Conservation (phyloP, 2,329 filamentous ascomycete species). For the Penicillium sp. region DNA sequence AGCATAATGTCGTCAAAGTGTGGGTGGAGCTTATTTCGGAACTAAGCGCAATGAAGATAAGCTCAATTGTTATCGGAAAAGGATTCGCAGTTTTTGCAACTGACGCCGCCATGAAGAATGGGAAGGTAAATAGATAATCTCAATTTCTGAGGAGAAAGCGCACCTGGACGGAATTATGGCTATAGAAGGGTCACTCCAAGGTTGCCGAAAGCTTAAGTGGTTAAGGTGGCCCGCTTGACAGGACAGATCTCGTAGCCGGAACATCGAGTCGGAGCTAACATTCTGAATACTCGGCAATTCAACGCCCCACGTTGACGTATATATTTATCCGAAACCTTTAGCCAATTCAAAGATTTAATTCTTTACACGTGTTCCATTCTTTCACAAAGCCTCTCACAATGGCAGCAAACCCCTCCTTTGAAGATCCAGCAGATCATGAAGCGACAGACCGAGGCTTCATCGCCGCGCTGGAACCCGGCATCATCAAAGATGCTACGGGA, state of each 20-base stretch:
- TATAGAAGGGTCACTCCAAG: neutral
- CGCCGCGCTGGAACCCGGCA: slow-evolving; percentile 13
- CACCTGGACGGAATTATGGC: neutral
- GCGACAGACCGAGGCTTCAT: slow-evolving; percentile 26
- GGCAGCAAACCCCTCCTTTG: slow-evolving; percentile 9
- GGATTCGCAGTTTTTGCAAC: neutral
- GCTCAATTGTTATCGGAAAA: neutral
- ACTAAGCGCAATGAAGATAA: neutral
- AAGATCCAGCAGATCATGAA: slow-evolving; percentile 17
- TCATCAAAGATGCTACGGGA: slow-evolving; percentile 25
- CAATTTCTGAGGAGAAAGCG: too few relatives aligned
- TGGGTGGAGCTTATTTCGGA: neutral
- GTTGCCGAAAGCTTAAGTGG: neutral
- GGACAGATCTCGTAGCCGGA: neutral
- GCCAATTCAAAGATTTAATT: neutral
- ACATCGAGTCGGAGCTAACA: neutral
- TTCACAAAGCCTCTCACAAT: neutral
- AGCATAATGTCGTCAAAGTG: neutral
- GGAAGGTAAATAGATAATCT: neutral
- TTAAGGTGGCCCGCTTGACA: neutral
- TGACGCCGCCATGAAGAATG: neutral
- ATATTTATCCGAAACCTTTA: neutral
- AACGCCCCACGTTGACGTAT: neutral
- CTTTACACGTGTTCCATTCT: neutral
- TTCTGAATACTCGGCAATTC: neutral